Percentiles rank a stretch among this genome's conserved stretches.
Conservation (phyloP, 73 alveolate genomes). For the Stentor roeselii region DNA sequence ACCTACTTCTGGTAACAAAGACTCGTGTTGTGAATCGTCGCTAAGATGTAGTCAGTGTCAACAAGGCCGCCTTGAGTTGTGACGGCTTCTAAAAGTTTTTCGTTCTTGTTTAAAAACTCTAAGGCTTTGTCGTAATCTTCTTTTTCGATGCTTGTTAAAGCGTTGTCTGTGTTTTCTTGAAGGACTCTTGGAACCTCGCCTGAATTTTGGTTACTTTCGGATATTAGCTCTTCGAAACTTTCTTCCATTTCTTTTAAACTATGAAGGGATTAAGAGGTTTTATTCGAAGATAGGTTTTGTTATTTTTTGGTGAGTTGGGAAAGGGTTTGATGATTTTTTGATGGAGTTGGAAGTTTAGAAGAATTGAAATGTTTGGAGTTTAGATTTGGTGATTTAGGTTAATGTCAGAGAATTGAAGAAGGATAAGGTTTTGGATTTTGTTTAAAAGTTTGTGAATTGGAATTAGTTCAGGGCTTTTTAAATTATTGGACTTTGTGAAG, state of each 20-base stretch:
- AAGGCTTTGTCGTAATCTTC: neutral
- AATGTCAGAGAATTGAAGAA: too few species aligned
- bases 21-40: slow-evolving; percentile 57
- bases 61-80: slow-evolving; percentile 55
- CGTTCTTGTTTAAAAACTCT: slow-evolving; percentile 32
- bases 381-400: too few species aligned
- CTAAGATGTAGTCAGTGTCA: slow-evolving; percentile 50
- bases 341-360: too few species aligned
- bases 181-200: slow-evolving; percentile 17
- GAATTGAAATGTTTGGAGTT: too few species aligned
- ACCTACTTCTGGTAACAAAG: slow-evolving; percentile 47
- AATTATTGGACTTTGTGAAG: too few species aligned
- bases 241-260: neutral
- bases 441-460: too few species aligned
- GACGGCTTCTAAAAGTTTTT: slow-evolving; percentile 47
- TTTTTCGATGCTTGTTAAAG: neutral
- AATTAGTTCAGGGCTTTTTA: too few species aligned
- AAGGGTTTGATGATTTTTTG: too few species aligned
- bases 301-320: too few species aligned
- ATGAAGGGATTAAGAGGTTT: too few species aligned
- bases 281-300: too few species aligned
- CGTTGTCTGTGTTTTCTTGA: neutral
- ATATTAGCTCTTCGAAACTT: neutral
- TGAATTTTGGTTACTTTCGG: slow-evolving; percentile 1
- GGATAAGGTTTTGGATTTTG: too few species aligned